Percentiles rank a stretch among this genome's conserved stretches.
These are phyloP conservation scores for Pseudogymnoascus sp. DNA, from an alignment of 2,329 filamentous ascomycete species.

Conservation along the genomic window DNA sequence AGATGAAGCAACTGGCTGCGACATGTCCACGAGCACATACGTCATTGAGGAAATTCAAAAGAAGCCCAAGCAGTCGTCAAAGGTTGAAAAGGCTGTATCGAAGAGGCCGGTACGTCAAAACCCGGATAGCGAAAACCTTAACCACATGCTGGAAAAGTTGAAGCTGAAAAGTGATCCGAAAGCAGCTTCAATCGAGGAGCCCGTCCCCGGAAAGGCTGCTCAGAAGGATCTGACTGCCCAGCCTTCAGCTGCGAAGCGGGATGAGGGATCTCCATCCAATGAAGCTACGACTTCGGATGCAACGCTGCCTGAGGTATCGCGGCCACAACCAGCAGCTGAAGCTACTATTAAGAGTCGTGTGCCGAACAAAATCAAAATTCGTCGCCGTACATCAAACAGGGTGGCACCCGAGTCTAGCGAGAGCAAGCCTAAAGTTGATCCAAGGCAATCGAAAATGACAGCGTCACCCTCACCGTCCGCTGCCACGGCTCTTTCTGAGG, in stretches of 20 bases:
- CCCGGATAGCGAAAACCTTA: conserved; percentile 13
- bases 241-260: neutral
- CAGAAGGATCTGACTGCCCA: neutral
- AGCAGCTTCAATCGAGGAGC: neutral
- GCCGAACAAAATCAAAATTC: conserved; percentile 24
- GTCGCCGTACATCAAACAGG: conserved; percentile 19
- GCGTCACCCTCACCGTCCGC: neutral
- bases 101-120: conserved; percentile 8
- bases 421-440: conserved; percentile 10
- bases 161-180: conserved; percentile 18
- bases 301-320: neutral
- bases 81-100: conserved; percentile 12
- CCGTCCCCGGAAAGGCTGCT: neutral
- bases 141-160: conserved; percentile 25
- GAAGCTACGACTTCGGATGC: neutral
- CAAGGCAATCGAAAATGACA: neutral
- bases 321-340: neutral
- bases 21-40: conserved; percentile 25
- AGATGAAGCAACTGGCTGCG: conserved; percentile 27
- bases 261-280: neutral
- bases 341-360: neutral
- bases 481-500: neutral
- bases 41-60: conserved; percentile 21
- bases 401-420: conserved; percentile 2
- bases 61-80: conserved; percentile 10